phyloP scores from a whole-genome alignment of 2,329 filamentous ascomycete genomes.

The Claviceps spartinae region DNA sequence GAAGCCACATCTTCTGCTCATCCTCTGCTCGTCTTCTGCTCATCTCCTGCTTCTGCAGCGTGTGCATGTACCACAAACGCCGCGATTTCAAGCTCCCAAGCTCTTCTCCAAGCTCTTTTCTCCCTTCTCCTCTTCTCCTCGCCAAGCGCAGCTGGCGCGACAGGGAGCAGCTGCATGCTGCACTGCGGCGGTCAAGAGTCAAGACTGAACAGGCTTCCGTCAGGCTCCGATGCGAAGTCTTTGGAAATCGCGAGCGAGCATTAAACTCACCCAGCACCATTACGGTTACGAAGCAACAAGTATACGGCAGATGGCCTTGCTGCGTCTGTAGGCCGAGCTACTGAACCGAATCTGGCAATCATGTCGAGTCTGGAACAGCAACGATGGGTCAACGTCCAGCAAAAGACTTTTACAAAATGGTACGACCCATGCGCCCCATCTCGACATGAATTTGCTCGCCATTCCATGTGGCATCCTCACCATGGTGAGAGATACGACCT shows the following conservation, averaged over 20 bases:
- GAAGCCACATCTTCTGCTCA: not conserved
- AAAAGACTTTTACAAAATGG: conserved; percentile 99
- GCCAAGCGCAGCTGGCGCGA: conserved; percentile 20
- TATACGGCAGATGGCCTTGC: conserved; percentile 27
- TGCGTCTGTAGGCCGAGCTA: conserved; percentile 29
- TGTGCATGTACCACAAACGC: not conserved
- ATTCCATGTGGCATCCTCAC: not conserved
- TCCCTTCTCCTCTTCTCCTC: not conserved
- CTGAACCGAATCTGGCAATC: conserved; percentile 38
- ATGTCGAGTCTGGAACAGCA: conserved; percentile 54
- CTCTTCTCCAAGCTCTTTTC: conserved; percentile 5
- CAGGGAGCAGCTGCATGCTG: conserved; percentile 37
- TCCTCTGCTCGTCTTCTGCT: too few relatives aligned
- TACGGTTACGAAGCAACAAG: conserved; percentile 19
- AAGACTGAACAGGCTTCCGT: conserved; percentile 20
- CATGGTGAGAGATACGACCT: not conserved
- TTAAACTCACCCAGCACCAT: conserved; percentile 22
- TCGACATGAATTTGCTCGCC: not conserved
- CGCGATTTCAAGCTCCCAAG: not conserved
- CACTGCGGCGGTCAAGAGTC: conserved; percentile 32
- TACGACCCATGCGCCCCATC: conserved; percentile 9
- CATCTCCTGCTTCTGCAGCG: not conserved
- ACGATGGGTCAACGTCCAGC: conserved; percentile 68
- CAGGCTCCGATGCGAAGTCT: conserved; percentile 7
- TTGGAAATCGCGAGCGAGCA: conserved; percentile 6